Evolutionary conservation across 352 stramenopile genomes (phyloP), one percentile per base, ranked within the genome.

Genomic region (Pythium volutum): DNA sequence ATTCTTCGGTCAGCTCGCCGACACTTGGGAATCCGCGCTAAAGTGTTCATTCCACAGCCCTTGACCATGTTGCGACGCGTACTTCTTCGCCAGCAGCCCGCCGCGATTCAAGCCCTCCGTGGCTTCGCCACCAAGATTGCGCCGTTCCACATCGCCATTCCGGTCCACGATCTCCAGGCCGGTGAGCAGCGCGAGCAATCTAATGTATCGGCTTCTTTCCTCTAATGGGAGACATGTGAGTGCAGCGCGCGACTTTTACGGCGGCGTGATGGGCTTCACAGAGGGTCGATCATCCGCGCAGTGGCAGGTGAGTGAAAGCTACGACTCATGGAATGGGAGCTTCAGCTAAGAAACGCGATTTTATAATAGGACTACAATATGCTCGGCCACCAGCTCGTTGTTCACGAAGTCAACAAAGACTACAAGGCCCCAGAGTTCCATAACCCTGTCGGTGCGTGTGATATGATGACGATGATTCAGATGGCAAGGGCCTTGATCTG

Each of bases 361-460:
- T 42, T 59, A 4, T 75, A 55, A 67, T 26, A 97, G 84, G 87
- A 96, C 72, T 96, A 95, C 78, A 91, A 91, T 67, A 90, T 96
- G 78, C 74, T 92, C 49, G 86, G 87, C 22, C 86, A 96, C 66
- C 86, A 96, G 65, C 70, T 96, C 18, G 87, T 96, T 15, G 76
- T 88, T 39, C 87, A 99, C 70, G 89, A 94, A 80, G 96, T 98
- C 14, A 79, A 78, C 34, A 84, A 90, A 31, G 81, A 98, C 56
- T 99, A 99, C 74, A 77, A 84, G 34, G 95, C 83, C 34, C 60
- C 82, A 25, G 96, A 99, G 70, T 98, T 93, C 70, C 97, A 91
- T 79, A 99, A 99, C 73, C 96, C 95, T 31, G 97, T 99, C 8
- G 84, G 83, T 93, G 56, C 22, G 82, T 68, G 18, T 4, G 55